Evolutionary conservation across 495 filamentous ascomycete genomes (phyloP), one percentile per base, ranked within the genome.

Genomic region (Penicillium canariense): DNA sequence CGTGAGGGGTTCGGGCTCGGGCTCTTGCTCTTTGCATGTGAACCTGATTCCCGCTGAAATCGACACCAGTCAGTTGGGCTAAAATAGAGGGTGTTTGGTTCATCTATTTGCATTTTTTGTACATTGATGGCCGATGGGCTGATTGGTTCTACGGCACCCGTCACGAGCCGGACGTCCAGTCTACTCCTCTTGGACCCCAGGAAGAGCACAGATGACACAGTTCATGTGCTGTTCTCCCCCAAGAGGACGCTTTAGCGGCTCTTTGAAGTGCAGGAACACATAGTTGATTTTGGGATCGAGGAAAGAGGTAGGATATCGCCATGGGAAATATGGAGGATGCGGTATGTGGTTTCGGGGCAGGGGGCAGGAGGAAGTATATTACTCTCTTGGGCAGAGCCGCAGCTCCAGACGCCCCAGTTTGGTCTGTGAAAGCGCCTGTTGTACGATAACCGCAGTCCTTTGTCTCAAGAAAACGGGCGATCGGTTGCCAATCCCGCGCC

Each of bases 401-500:
- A 25, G 20, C 10, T 2, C 10, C 12, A 2, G 10, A 23, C 20
- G 5, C n/a, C 7, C 20, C 10, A 42, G 18, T 25, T n/a, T 2
- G 8, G 12, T 4, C 2, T 39, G 6, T 22, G 2, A 2, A 22
- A 42, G 20, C 7, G 38, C 18, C 38, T 14, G 15, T 25, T 5
- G 10, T 22, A 42, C 1, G 20, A 25, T 25, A 22, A 12, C 10
- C 7, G 10, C n/a, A n/a, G n/a, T n/a, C 38, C 38, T 42, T 42
- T 25, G 38, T 42, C n/a, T 12, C n/a, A 18, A 42, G 38, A 51
- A 51, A 8, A 46, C 25, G 54, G 40, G n/a, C 34, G 50, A 55
- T 50, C 43, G 54, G 43, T 30, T 46, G 58, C 58, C 54, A 61
- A 56, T 61, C 50, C 30, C 28, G 44, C 39, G 27, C 17, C 27